These are phyloP conservation scores for Spinacia oleracea DNA, from an alignment of 179 eudicot genomes.

Conservation along the genomic window DNA sequence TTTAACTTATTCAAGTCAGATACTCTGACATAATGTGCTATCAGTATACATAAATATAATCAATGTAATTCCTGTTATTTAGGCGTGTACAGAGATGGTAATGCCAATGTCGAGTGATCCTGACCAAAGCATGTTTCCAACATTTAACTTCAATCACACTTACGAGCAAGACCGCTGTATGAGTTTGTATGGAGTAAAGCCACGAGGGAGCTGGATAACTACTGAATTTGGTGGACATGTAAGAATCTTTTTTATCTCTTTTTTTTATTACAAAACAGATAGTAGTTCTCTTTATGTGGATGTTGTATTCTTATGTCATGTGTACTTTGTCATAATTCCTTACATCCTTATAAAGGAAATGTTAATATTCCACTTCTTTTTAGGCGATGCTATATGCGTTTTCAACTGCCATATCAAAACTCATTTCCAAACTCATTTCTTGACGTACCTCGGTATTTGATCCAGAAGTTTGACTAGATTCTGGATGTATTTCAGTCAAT, in stretches of 20 bases:
- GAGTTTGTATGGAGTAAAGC: constrained; percentile 52
- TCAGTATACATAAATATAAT: neutral
- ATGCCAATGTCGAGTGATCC: constrained; percentile 82
- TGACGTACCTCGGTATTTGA: neutral
- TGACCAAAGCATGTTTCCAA: constrained; percentile 70
- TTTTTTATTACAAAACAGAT: neutral
- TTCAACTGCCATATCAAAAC: too few relatives aligned
- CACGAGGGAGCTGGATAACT: constrained; percentile 81
- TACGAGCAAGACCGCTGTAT: constrained; percentile 57
- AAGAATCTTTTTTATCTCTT: constrained; percentile 24
- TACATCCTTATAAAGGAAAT: neutral
- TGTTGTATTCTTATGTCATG: neutral
- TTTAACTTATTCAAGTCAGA: neutral
- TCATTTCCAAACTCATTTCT: neutral
- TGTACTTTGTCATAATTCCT: neutral
- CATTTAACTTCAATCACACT: constrained; percentile 56
- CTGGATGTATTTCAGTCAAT: neutral
- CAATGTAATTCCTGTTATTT: constrained; percentile 20
- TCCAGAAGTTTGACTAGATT: neutral
- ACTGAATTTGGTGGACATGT: constrained; percentile 97
- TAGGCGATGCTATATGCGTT: neutral
- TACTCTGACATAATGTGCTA: neutral
- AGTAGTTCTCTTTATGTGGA: neutral
- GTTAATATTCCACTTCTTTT: neutral
- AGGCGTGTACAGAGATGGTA: constrained; percentile 98